Evolutionary conservation across 768 basidiomycete genomes (phyloP).

Genomic region (Suillus tomentosus): DNA sequence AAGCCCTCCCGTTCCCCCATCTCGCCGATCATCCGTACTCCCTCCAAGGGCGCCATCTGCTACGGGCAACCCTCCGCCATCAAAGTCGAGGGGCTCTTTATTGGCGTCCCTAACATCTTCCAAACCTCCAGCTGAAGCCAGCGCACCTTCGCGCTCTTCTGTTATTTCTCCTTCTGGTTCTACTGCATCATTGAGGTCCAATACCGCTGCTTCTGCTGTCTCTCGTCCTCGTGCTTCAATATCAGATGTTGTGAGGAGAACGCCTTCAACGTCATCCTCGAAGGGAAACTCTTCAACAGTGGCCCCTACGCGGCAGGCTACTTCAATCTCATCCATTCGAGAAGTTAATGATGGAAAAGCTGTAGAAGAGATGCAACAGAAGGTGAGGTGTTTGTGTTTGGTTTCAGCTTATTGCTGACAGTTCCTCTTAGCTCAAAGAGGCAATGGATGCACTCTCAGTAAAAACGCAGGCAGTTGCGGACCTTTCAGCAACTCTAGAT

Average conservation of each 20-base stretch:
- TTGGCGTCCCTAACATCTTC: slow-evolving; percentile 29
- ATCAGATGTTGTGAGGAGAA: slow-evolving; percentile 63
- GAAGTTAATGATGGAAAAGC: slow-evolving; percentile 66
- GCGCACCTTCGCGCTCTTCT: slow-evolving; percentile 44
- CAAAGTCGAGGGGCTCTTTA: slow-evolving; percentile 40
- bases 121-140: slow-evolving; percentile 25
- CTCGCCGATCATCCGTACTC: slow-evolving; percentile 33
- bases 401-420: slow-evolving; percentile 3
- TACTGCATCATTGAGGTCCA: slow-evolving; percentile 47
- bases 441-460: slow-evolving; percentile 52
- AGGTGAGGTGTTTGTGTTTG: slow-evolving; percentile 42
- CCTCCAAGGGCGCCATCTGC: slow-evolving; percentile 41
- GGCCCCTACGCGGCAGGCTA: slow-evolving; percentile 44
- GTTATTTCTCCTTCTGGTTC: slow-evolving; percentile 61
- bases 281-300: slow-evolving; percentile 41
- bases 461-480: slow-evolving; percentile 51
- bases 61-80: slow-evolving; percentile 36
- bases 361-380: slow-evolving; percentile 57
- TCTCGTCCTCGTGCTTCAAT: slow-evolving; percentile 66
- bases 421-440: slow-evolving; percentile 54
- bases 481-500: slow-evolving; percentile 52
- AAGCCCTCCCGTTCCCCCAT: slow-evolving; percentile 31
- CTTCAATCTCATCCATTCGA: slow-evolving; percentile 74
- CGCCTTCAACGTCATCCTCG: slow-evolving; percentile 37
- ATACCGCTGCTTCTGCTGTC: slow-evolving; percentile 33